Base-by-base conservation (phyloP, 495 filamentous ascomycete species). In the Trichoderma erinaceum region DNA sequence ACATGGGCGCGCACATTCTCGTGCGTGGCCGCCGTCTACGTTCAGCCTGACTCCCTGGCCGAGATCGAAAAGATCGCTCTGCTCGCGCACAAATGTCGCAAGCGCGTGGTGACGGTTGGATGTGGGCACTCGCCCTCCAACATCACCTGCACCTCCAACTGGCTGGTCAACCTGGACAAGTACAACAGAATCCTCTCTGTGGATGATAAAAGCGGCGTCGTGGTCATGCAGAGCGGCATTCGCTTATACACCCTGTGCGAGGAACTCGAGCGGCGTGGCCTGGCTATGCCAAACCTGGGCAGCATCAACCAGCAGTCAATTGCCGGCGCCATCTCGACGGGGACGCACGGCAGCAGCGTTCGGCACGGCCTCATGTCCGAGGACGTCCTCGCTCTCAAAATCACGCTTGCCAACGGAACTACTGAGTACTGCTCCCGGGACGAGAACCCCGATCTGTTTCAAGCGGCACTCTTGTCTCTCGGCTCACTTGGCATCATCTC, bases 1-100 rank as follows among this genome's bases (percentile, higher is more conserved):
- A 99, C 96, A n/a, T 99, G 95, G 95, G 95, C 96, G 32, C 89
- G 88, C 74, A 98, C 95, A 48, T 95, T 93, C 79, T 88, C 88
- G 74, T 92, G 88, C 56, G 85, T 87, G 23, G 95, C 95, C 0
- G 93, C 97, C 78, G 86, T 97, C 68, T 97, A 92, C 78, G 85
- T 98, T 70, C 90, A 88, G 67, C 95, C 95, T 1, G 81, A 90
- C 68, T 87, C 88, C 0, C 79, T 91, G 65, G 80, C 81, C 8
- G 96, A 98, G 78, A 85, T 99, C 70, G 87, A 91, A 72, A 91
- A 96, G 78, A 81, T 90, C 68, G 84, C 97, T 48, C 89, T 82
- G 46, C 84, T 98, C 13, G 96, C 95, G 23, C 90, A 90, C 67
- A 84, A 85, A 75, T 93, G 89, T 77, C 87, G 92, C 41, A 88